Percentiles rank a stretch among this genome's conserved stretches.
Conservation (phyloP, 345 rosid genomes). For the Melaleuca alternifolia region DNA sequence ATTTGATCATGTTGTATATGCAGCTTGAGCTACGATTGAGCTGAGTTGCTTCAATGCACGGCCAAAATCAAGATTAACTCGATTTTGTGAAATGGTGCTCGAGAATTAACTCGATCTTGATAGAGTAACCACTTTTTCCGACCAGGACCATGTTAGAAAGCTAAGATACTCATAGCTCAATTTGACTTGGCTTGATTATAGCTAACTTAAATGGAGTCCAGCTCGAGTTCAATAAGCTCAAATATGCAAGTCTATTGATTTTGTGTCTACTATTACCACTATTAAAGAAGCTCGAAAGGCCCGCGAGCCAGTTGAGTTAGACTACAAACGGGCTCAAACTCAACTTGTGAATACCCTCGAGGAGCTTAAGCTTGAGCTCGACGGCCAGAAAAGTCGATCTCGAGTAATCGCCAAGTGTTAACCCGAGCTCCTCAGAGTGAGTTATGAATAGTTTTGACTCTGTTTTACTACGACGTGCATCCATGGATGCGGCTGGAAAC, state of each 20-base stretch:
- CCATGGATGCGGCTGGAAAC: neutral
- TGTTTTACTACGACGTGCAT: neutral
- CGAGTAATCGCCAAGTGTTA: neutral
- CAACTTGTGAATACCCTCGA: neutral
- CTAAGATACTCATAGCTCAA: neutral
- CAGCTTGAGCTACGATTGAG: neutral
- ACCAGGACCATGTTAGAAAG: neutral
- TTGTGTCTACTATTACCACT: neutral
- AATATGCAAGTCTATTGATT: neutral
- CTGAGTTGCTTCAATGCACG: neutral
- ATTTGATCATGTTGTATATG: neutral
- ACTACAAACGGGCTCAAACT: neutral
- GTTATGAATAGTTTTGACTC: too few relatives aligned
- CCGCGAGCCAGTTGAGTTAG: neutral
- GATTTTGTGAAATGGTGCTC: neutral
- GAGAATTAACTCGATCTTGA: too few relatives aligned
- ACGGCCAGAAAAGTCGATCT: neutral
- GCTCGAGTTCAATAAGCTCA: neutral
- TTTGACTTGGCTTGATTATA: neutral
- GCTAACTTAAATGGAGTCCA: neutral
- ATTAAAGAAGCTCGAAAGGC: neutral
- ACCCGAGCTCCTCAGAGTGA: neutral
- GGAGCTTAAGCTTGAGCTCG: neutral
- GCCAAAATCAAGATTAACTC: neutral
- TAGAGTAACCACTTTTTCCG: too few relatives aligned